These are phyloP conservation scores for Hypoxylon perforatum DNA, from an alignment of 495 filamentous ascomycete species.

Conservation along the genomic window DNA sequence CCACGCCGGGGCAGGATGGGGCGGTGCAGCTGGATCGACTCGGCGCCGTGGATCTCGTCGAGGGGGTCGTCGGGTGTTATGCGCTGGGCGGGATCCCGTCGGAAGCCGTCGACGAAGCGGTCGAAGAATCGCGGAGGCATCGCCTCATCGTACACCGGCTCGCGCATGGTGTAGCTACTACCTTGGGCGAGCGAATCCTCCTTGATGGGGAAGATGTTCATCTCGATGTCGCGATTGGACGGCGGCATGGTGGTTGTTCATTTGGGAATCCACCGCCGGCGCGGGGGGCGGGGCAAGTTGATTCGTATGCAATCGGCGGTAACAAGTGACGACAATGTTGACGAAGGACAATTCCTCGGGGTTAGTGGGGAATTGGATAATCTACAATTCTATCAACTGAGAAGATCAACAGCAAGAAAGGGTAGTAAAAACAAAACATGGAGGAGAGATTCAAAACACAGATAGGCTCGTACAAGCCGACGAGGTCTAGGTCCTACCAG, in stretches of 20 bases:
- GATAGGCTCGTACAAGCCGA: neutral
- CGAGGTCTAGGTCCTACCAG: neutral
- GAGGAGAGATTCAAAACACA: neutral
- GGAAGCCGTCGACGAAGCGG: constrained; percentile 81
- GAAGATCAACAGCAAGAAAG: neutral
- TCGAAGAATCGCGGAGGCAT: constrained; percentile 47
- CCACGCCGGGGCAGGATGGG: constrained; percentile 36
- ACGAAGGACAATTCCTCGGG: too few relatives aligned
- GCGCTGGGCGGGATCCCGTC: constrained; percentile 75
- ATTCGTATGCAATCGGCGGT: neutral
- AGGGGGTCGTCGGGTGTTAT: constrained; percentile 65
- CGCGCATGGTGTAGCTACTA: constrained; percentile 54
- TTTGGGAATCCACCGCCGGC: constrained; percentile 14
- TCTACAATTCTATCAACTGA: neutral
- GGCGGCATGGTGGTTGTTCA: constrained; percentile 40
- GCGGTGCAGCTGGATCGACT: constrained; percentile 37
- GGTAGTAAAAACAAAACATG: neutral
- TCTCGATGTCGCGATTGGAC: constrained; percentile 49
- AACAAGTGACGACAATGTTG: neutral
- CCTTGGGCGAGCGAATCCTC: constrained; percentile 52
- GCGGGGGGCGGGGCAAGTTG: constrained; percentile 14
- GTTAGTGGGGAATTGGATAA: neutral
- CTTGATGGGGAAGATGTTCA: constrained; percentile 51
- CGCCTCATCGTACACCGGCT: constrained; percentile 49
- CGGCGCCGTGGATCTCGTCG: constrained; percentile 59